Evolutionary conservation across 1,139 yeast genomes (phyloP).

Genomic region (Suhomyces maxii): DNA sequence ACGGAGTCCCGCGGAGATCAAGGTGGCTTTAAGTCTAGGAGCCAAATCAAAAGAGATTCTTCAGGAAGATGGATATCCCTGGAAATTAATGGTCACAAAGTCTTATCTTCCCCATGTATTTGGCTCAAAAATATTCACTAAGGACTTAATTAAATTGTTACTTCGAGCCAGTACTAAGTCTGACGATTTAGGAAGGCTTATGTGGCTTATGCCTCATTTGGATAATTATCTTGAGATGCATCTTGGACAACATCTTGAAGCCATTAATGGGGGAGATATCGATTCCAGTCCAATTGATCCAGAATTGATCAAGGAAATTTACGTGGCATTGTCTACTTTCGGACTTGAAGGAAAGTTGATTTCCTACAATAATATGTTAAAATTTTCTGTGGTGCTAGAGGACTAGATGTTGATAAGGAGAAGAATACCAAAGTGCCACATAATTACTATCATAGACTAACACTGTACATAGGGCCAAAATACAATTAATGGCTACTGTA

Average conservation of each 20-base stretch:
- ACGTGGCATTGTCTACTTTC: conserved; percentile 13
- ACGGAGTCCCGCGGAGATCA: conserved; percentile 3
- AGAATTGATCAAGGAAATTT: conserved; percentile 13
- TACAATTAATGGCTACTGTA: neutral
- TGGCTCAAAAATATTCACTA: conserved; percentile 23
- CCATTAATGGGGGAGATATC: conserved; percentile 6
- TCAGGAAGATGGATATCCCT: conserved; percentile 1
- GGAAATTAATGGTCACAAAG: conserved; percentile 17
- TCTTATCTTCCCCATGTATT: conserved; percentile 13
- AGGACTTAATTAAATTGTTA: conserved; percentile 26
- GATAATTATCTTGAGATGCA: conserved; percentile 26
- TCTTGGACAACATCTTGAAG: conserved; percentile 10
- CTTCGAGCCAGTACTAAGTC: conserved; percentile 28
- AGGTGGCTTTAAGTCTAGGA: conserved; percentile 22
- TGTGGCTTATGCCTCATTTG: conserved; percentile 43
- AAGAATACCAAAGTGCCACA: neutral
- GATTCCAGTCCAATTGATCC: conserved; percentile 12
- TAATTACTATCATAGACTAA: too few species aligned
- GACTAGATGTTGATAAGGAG: neutral
- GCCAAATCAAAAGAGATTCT: conserved; percentile 7
- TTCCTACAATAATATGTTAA: conserved; percentile 12
- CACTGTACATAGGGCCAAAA: neutral
- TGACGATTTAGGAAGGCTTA: conserved; percentile 36
- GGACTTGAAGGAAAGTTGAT: conserved; percentile 19
- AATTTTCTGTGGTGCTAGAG: conserved; percentile 4